Base-by-base conservation (phyloP, 768 basidiomycete genomes). In the Trametes punicea region DNA sequence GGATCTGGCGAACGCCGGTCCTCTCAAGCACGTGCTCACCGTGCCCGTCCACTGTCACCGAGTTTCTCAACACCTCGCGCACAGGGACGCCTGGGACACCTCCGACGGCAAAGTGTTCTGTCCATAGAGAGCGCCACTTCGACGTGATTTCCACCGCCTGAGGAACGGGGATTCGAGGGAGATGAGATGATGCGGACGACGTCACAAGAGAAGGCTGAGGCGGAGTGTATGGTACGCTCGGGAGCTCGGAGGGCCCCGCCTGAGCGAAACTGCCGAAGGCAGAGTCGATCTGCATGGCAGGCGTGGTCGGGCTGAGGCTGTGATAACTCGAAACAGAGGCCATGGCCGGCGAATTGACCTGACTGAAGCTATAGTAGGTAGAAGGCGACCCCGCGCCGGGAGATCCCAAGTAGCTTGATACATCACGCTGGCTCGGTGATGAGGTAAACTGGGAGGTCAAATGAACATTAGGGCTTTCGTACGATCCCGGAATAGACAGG, bases 1-100 rank as follows among this genome's bases (percentile, higher is more conserved):
- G 63, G 39, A 64, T 46, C 26, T 61, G 60, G 13, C 63, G 63
- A 2, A 51, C 51, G 9, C 57, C 55, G 1, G 55, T 59, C 4
- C 26, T 20, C 10, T 46, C 55, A 4, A 64, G 48, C 16, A 64
- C 60, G 26, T 41, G 51, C n/a, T 61, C 60, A n/a, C 27, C 34
- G 31, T 23, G 27, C 6, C 38, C 33, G 18, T 61, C 60, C n/a
- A 61, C 6, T 4, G 15, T 25, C 7, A 44, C 47, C n/a, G 25
- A 3, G 9, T 56, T 44, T 13, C 51, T 54, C 33, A 61, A 33
- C 11, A 57, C 39, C 7, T 50, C 60, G 38, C 44, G 26, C 27
- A 64, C 52, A 7, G 45, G 55, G 5, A 63, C 48, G 6, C 62
- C 62, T 3, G 38, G 38, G 16, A 34, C 23, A 21, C 62, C 62